These are phyloP conservation scores for Leccinum incarnatum DNA, from an alignment of 768 basidiomycete genomes.

Conservation along the genomic window DNA sequence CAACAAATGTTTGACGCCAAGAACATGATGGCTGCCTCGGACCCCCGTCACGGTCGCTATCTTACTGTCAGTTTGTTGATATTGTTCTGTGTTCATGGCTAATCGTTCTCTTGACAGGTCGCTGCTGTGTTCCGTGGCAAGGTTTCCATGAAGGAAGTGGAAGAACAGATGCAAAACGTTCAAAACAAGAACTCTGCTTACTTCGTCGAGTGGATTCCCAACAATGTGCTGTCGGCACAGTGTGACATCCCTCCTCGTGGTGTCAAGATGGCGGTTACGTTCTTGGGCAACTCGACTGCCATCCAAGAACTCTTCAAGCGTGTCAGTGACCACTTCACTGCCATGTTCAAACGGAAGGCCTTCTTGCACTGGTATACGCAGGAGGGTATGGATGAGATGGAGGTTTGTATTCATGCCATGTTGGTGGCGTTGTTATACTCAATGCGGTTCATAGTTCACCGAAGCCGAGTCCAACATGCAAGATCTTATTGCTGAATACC, in stretches of 20 bases:
- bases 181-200: constrained; percentile 97
- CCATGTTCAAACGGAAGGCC: constrained; percentile 99
- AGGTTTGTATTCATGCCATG: constrained; percentile 41
- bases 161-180: constrained; percentile 98
- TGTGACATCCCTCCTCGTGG: constrained; percentile 97
- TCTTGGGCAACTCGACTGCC: constrained; percentile 95
- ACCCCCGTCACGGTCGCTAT: constrained; percentile 96
- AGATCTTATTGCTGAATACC: constrained; percentile 96
- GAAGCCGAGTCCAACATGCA: constrained; percentile 99
- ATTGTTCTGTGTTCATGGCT: not conserved
- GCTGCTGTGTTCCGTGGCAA: constrained; percentile 99
- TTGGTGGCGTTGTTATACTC: not conserved
- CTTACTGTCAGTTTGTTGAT: constrained; percentile 64
- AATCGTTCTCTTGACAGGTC: constrained; percentile 43
- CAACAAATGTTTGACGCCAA: constrained; percentile 99
- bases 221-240: constrained; percentile 97
- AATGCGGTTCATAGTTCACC: constrained; percentile 59
- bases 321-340: constrained; percentile 96
- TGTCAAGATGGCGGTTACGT: constrained; percentile 95
- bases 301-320: constrained; percentile 99
- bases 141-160: constrained; percentile 99
- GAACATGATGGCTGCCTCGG: constrained; percentile 99
- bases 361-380: constrained; percentile 99
- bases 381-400: constrained; percentile 99
- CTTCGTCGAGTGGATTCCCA: constrained; percentile 99